A percentile compares a stretch with the other conserved stretches of the same genome.
Evolutionary conservation across 2,329 filamentous ascomycete species (phyloP).

Genomic region (Arthrobotrys sinensis): DNA sequence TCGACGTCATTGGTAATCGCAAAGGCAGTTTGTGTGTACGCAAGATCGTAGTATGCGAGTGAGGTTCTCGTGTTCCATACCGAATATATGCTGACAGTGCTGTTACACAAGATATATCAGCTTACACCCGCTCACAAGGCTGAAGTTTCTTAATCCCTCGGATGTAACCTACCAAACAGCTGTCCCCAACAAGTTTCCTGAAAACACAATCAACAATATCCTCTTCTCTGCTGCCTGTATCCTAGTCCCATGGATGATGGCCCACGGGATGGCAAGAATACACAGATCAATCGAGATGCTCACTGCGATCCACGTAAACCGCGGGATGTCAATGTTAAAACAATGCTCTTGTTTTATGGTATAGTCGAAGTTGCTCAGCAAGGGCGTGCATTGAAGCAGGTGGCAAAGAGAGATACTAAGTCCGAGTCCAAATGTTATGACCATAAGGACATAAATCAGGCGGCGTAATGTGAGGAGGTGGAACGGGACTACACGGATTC

Average conservation of each 20-base stretch:
- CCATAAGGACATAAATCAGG: constrained; percentile 63
- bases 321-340: constrained; percentile 65
- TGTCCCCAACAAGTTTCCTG: constrained; percentile 65
- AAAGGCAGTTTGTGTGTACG: constrained; percentile 64
- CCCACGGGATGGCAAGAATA: constrained; percentile 64
- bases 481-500: constrained; percentile 62
- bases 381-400: constrained; percentile 64
- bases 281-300: constrained; percentile 65
- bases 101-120: constrained; percentile 42
- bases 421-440: constrained; percentile 63
- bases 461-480: constrained; percentile 62
- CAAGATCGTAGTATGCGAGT: constrained; percentile 58
- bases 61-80: constrained; percentile 54
- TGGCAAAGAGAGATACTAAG: constrained; percentile 62
- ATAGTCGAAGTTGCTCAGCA: constrained; percentile 65
- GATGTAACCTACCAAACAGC: constrained; percentile 63
- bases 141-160: not conserved
- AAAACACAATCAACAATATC: constrained; percentile 64
- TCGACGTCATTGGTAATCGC: constrained; percentile 65
- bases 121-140: not conserved
- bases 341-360: constrained; percentile 62
- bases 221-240: constrained; percentile 63
- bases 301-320: constrained; percentile 65
- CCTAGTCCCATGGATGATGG: constrained; percentile 62
- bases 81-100: constrained; percentile 58